A percentile compares a stretch with the other conserved stretches of the same genome.
Conservation (phyloP, 208 protist genomes). For the Acanthamoeba castellanii region DNA sequence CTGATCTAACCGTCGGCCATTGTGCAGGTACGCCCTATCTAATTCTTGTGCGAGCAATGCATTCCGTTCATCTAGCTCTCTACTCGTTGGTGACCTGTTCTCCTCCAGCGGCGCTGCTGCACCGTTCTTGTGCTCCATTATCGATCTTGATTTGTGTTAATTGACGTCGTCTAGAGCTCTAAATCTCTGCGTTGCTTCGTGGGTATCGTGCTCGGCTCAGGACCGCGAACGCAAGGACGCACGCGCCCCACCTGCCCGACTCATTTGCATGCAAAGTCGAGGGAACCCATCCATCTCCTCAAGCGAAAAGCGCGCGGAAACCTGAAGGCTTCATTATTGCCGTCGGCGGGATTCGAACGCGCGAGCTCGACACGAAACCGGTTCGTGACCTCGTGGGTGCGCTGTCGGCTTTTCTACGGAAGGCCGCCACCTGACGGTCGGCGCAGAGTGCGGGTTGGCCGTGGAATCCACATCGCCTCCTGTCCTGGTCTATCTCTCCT, state of each 20-base stretch:
- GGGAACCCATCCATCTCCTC: not conserved
- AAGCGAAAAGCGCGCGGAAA: not conserved
- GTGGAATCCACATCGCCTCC: not conserved
- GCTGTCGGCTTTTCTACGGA: slow-evolving; percentile 8
- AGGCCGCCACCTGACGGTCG: not conserved
- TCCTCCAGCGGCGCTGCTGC: not conserved
- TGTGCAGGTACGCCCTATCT: not conserved
- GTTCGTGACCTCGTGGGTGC: too few relatives aligned
- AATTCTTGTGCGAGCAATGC: not conserved
- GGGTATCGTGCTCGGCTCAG: too few relatives aligned
- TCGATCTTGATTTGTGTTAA: too few relatives aligned
- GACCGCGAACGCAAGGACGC: too few relatives aligned
- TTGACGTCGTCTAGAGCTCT: too few relatives aligned
- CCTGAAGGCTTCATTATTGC: not conserved
- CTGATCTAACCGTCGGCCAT: not conserved
- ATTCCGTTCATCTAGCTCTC: not conserved
- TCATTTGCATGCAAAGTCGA: not conserved
- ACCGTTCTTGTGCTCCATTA: not conserved
- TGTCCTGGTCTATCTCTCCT: not conserved
- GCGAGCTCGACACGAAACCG: not conserved
- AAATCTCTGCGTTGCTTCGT: too few relatives aligned
- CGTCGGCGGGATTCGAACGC: not conserved
- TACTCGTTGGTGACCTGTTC: not conserved
- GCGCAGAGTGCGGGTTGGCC: not conserved
- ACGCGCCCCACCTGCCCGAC: too few relatives aligned